Conservation (phyloP, 306 rosid species). For the Vicia villosa region DNA sequence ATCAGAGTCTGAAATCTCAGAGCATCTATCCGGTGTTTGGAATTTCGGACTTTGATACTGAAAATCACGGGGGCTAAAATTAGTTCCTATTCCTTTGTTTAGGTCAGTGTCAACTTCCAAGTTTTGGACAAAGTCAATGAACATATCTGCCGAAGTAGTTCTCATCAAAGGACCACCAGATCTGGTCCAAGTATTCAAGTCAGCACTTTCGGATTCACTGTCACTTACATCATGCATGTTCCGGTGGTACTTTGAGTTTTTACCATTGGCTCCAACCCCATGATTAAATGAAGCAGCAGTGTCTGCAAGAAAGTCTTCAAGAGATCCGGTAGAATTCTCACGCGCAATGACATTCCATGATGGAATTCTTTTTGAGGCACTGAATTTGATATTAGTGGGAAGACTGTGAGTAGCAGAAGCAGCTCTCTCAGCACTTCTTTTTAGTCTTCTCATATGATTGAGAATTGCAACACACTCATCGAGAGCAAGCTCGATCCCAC, state of each 20-base stretch:
- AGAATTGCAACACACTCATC: conserved; percentile 89
- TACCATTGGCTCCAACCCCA: conserved; percentile 48
- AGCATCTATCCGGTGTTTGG: conserved; percentile 54
- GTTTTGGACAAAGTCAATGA: conserved; percentile 76
- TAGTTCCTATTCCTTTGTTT: conserved; percentile 45
- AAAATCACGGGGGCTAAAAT: conserved; percentile 42
- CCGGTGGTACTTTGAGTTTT: conserved; percentile 53
- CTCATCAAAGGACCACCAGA: conserved; percentile 98
- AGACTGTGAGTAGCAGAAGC: conserved; percentile 68
- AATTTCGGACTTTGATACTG: conserved; percentile 60
- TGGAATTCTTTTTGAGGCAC: conserved; percentile 85
- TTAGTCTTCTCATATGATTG: conserved; percentile 88
- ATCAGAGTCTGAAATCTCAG: conserved; percentile 56
- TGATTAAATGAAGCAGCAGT: conserved; percentile 60
- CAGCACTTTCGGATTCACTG: conserved; percentile 71
- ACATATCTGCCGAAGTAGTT: conserved; percentile 74
- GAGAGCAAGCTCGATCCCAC: conserved; percentile 88
- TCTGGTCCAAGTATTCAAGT: conserved; percentile 81
- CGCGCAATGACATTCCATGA: conserved; percentile 96
- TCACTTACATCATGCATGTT: conserved; percentile 71
- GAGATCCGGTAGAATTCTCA: conserved; percentile 89
- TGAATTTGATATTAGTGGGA: conserved; percentile 53
- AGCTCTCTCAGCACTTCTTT: conserved; percentile 76
- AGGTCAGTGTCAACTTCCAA: conserved; percentile 67
- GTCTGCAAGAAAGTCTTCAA: conserved; percentile 62